A percentile compares a stretch with the other conserved stretches of the same genome.
phyloP scores from a whole-genome alignment of 306 rosid species.

The Luffa aegyptiaca region DNA sequence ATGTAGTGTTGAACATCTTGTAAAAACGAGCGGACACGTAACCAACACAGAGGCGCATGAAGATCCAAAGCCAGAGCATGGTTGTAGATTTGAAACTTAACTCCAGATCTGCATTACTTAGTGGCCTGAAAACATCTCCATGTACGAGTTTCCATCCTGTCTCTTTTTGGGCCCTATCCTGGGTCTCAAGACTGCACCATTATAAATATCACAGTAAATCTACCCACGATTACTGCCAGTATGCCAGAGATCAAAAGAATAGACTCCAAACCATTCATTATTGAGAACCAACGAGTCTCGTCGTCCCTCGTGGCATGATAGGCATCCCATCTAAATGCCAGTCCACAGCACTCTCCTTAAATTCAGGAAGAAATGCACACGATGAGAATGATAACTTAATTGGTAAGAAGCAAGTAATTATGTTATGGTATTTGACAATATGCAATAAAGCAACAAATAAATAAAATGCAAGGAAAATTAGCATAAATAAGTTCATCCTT shows the following conservation, averaged over 20 bases:
- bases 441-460: not conserved
- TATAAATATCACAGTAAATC: constrained; percentile 60
- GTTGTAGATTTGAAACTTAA: constrained; percentile 63
- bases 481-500: not conserved
- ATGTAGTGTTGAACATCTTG: constrained; percentile 59
- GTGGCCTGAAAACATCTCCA: constrained; percentile 72
- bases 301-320: constrained; percentile 58
- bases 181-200: constrained; percentile 65
- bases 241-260: constrained; percentile 67
- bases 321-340: constrained; percentile 78
- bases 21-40: constrained; percentile 50
- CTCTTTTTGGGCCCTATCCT: constrained; percentile 62
- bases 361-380: not conserved
- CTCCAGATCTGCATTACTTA: constrained; percentile 42
- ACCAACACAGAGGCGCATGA: constrained; percentile 68
- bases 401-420: not conserved
- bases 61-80: constrained; percentile 68
- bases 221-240: constrained; percentile 65
- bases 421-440: not conserved
- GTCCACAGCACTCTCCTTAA: constrained; percentile 51
- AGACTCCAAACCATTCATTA: constrained; percentile 54
- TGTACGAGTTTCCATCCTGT: constrained; percentile 78
- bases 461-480: not conserved
- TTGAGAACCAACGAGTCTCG: constrained; percentile 70
- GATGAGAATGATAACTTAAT: not conserved